Base-by-base conservation (phyloP, 352 stramenopile species). In the Plasmopara muralis region DNA sequence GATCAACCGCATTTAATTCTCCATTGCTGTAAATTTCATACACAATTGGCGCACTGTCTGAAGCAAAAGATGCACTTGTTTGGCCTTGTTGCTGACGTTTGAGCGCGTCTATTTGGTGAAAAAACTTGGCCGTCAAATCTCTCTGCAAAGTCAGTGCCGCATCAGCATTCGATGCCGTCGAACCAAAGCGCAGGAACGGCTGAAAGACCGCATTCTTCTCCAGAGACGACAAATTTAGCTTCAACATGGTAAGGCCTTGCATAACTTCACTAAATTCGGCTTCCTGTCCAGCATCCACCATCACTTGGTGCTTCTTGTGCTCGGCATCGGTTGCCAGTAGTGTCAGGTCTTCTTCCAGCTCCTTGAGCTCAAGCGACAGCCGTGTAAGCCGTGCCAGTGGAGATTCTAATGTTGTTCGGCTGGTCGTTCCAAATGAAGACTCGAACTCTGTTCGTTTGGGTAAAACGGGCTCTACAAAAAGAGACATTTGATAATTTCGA, bases 11-110 rank as follows among this genome's bases (percentile, higher is more conserved):
- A 53, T 87, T 79, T 29, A 87, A 55, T 64, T 89, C 79, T 13
- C 76, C 76, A 38, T 80, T 87, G 60, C 73, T 87, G 70, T 77
- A 89, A 43, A 89, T 85, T 59, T 89, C 79, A 60, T 89, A 89
- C 47, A 87, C 71, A 46, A 89, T 84, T 4, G 72, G 66, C 5
- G 75, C 67, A 18, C 39, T 38, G 34, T 63, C 50, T 12, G 42
- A 49, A 8, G 33, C 47, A 3, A 44, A 42, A 30, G 47, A 30
- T 28, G 15, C 37, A 31, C 35, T 15, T 6, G 54, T 62, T 18
- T 62, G 52, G 10, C 47, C 55, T 18, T 68, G 62, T 49, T 77
- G 64, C 52, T 80, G 60, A 3, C 60, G 46, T 62, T 81, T 83
- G 8, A 87, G 57, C 8, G 63, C 53, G 20, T 85, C 69, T 4